Conservation (phyloP, 345 rosid species). For the Triadica sebifera region DNA sequence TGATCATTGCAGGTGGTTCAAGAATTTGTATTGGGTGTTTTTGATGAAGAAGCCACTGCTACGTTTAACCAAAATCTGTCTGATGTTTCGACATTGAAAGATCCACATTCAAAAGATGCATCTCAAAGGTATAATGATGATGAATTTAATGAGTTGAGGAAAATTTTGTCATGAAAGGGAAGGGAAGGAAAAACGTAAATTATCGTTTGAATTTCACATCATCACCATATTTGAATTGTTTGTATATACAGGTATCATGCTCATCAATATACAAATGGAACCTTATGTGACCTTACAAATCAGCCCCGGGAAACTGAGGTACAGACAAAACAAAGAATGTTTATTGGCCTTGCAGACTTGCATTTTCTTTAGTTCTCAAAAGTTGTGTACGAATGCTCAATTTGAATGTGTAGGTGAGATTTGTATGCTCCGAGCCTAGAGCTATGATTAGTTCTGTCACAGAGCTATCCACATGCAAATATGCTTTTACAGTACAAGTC, state of each 20-base stretch:
- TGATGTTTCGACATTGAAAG: conserved; percentile 64
- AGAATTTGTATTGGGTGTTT: conserved; percentile 74
- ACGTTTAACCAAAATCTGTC: conserved; percentile 72
- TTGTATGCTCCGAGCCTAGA: conserved; percentile 87
- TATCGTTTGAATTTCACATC: neutral
- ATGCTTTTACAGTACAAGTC: conserved; percentile 76
- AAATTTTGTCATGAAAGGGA: neutral
- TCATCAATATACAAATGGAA: conserved; percentile 81
- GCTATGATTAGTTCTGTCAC: conserved; percentile 89
- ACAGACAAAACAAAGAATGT: neutral
- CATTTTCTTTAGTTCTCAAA: neutral
- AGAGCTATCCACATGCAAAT: conserved; percentile 94
- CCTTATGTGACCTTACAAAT: conserved; percentile 85
- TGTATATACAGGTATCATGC: conserved; percentile 67
- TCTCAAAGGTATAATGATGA: conserved; percentile 55
- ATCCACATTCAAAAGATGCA: conserved; percentile 80
- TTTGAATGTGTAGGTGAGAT: conserved; percentile 67
- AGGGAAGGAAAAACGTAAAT: neutral
- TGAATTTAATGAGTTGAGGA: neutral
- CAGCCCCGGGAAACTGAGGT: conserved; percentile 91
- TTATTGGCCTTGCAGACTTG: neutral
- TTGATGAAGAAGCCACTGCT: conserved; percentile 75
- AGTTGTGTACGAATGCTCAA: neutral
- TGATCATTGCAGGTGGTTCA: conserved; percentile 60
- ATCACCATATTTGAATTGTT: neutral